A percentile compares a stretch with the other conserved stretches of the same genome.
These are phyloP conservation scores for Mortierella sp. DNA, from an alignment of 371 early-diverging fungal species.

Conservation along the genomic window DNA sequence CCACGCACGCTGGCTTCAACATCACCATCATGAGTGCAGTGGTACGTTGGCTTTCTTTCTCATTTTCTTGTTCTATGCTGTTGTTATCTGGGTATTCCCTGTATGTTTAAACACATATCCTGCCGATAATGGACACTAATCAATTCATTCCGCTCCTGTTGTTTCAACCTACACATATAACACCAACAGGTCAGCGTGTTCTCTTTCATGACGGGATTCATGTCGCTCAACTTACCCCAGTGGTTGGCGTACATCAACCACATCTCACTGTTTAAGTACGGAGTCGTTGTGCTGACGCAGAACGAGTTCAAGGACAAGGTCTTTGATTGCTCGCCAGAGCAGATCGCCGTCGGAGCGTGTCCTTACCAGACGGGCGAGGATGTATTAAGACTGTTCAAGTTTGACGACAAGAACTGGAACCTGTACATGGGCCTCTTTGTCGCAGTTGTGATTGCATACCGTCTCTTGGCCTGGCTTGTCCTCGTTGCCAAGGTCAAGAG, in stretches of 20 bases:
- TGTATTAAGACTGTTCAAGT: slow-evolving; percentile 31
- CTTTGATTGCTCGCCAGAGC: slow-evolving; percentile 38
- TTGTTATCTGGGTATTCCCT: background rate
- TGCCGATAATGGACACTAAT: background rate
- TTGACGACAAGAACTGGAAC: slow-evolving; percentile 44
- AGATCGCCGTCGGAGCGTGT: slow-evolving; percentile 29
- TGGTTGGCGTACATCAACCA: slow-evolving; percentile 40
- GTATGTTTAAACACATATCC: background rate
- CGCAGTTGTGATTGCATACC: slow-evolving; percentile 31
- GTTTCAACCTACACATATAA: background rate
- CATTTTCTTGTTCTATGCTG: background rate
- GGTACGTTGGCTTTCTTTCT: slow-evolving; percentile 14
- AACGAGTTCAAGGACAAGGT: slow-evolving; percentile 47
- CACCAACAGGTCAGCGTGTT: slow-evolving; percentile 45
- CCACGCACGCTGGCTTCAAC: slow-evolving; percentile 50
- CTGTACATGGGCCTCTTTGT: slow-evolving; percentile 53
- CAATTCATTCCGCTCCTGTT: background rate
- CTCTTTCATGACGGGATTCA: slow-evolving; percentile 56
- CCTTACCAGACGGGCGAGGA: slow-evolving; percentile 44
- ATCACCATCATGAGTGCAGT: slow-evolving; percentile 55
- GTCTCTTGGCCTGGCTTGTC: slow-evolving; percentile 38
- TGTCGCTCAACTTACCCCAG: slow-evolving; percentile 39
- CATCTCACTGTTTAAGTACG: slow-evolving; percentile 51
- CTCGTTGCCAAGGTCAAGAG: slow-evolving; percentile 49
- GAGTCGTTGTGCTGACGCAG: slow-evolving; percentile 31